Evolutionary conservation across 2,329 filamentous ascomycete genomes (phyloP).

Genomic region (Curvularia eragrostidis): DNA sequence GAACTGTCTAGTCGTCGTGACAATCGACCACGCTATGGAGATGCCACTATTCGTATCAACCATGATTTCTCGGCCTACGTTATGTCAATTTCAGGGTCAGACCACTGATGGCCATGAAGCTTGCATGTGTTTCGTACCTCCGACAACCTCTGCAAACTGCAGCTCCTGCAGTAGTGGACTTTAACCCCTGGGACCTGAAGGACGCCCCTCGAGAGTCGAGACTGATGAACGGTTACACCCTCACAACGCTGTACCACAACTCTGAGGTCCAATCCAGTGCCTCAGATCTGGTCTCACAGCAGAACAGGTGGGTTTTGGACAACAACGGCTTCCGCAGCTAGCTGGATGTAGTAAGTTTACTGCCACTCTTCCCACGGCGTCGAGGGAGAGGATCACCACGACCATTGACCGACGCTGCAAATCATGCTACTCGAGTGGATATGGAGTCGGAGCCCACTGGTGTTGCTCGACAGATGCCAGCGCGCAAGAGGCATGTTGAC

Average conservation of each 20-base stretch:
- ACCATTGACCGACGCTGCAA: constrained; percentile 26
- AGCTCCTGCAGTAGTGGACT: constrained; percentile 23
- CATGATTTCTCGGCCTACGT: constrained; percentile 19
- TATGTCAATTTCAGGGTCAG: constrained; percentile 8
- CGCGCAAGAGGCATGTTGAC: constrained; percentile 36
- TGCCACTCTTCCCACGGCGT: constrained; percentile 29
- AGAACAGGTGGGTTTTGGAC: constrained; percentile 40
- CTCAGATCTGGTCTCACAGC: constrained; percentile 25
- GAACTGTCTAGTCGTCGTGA: constrained; percentile 4
- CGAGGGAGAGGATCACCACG: constrained; percentile 22
- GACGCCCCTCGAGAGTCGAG: constrained; percentile 20
- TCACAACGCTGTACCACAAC: constrained; percentile 38
- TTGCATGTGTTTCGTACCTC: constrained; percentile 13
- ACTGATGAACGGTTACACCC: constrained; percentile 42
- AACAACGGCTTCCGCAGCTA: constrained; percentile 38
- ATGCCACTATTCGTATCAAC: not conserved
- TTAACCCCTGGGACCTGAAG: constrained; percentile 25
- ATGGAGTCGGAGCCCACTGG: constrained; percentile 35
- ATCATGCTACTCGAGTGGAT: constrained; percentile 37
- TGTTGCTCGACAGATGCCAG: constrained; percentile 40
- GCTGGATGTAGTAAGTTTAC: constrained; percentile 37
- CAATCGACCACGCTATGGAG: not conserved
- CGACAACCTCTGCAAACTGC: constrained; percentile 8
- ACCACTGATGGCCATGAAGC: constrained; percentile 10
- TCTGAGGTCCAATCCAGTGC: constrained; percentile 30